Evolutionary conservation across 768 basidiomycete genomes (phyloP).

Genomic region (Leucosporidium scottii): DNA sequence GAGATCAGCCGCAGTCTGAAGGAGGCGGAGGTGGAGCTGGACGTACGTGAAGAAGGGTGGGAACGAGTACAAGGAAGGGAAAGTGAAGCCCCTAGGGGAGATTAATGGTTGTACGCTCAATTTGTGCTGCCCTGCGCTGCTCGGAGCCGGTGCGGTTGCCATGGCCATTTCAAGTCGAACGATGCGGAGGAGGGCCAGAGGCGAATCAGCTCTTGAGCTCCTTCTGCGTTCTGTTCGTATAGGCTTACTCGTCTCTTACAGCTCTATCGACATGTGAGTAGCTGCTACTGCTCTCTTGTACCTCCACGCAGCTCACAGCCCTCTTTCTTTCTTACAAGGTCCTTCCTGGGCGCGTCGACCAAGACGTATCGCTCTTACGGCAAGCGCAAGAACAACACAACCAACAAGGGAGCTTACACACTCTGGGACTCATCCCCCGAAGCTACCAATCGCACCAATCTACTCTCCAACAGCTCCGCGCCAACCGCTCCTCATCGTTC

Average conservation of each 20-base stretch:
- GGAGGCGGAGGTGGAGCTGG: not conserved
- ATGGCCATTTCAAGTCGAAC: not conserved
- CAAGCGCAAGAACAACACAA: conserved; percentile 17
- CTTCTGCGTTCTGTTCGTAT: not conserved
- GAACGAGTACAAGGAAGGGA: conserved; percentile 44
- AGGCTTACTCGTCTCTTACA: not conserved
- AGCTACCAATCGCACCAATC: not conserved
- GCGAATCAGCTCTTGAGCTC: not conserved
- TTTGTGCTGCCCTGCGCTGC: not conserved
- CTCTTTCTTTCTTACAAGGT: not conserved
- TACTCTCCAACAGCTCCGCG: not conserved
- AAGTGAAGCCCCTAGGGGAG: conserved; percentile 39
- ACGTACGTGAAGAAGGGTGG: conserved; percentile 46
- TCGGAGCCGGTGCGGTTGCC: not conserved
- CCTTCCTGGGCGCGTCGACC: conserved; percentile 13
- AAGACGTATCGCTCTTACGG: conserved; percentile 25
- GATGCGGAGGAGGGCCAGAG: not conserved
- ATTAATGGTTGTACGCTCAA: conserved; percentile 3
- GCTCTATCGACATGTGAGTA: not conserved
- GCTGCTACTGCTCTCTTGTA: not conserved
- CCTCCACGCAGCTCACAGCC: too few relatives aligned
- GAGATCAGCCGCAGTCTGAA: too few relatives aligned
- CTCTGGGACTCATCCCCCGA: not conserved
- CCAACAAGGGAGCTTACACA: conserved; percentile 2
- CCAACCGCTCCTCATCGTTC: too few relatives aligned